phyloP scores from a whole-genome alignment of 768 basidiomycete species.

The Suillus luteus region DNA sequence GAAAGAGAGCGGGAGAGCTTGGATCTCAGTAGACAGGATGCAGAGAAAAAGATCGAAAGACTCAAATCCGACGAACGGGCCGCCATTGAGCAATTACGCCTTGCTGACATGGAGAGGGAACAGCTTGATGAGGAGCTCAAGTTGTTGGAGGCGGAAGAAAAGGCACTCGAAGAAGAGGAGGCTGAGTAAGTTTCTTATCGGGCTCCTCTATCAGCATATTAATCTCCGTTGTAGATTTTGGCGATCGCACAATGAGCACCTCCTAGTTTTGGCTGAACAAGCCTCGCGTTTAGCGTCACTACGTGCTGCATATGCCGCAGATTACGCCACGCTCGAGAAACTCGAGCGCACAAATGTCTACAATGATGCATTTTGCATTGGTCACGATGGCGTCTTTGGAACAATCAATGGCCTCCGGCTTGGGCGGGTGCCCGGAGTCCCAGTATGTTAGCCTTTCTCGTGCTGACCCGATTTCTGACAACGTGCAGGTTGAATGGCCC shows the following conservation, averaged over 20 bases:
- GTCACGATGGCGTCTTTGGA: slow-evolving; percentile 92
- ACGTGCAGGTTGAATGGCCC: slow-evolving; percentile 86
- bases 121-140: slow-evolving; percentile 74
- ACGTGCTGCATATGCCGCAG: slow-evolving; percentile 76
- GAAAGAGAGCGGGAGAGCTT: slow-evolving; percentile 75
- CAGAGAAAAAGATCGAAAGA: slow-evolving; percentile 71
- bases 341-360: slow-evolving; percentile 93
- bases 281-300: slow-evolving; percentile 68
- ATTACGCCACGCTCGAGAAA: slow-evolving; percentile 76
- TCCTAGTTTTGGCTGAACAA: slow-evolving; percentile 65
- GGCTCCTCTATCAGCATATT: slow-evolving; percentile 1
- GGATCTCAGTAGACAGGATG: slow-evolving; percentile 61
- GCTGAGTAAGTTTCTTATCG: slow-evolving; percentile 58
- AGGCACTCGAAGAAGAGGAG: slow-evolving; percentile 78
- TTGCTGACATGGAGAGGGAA: slow-evolving; percentile 74
- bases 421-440: slow-evolving; percentile 82
- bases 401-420: slow-evolving; percentile 97
- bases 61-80: slow-evolving; percentile 66
- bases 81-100: slow-evolving; percentile 74
- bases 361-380: slow-evolving; percentile 94
- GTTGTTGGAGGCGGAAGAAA: slow-evolving; percentile 76
- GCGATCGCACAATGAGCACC: slow-evolving; percentile 74
- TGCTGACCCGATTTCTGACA: slow-evolving; percentile 18
- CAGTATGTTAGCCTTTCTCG: slow-evolving; percentile 48
- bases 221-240: slow-evolving; percentile 62